Conservation (phyloP, 1,139 yeast genomes). For the Magnusiomyces ingens region DNA sequence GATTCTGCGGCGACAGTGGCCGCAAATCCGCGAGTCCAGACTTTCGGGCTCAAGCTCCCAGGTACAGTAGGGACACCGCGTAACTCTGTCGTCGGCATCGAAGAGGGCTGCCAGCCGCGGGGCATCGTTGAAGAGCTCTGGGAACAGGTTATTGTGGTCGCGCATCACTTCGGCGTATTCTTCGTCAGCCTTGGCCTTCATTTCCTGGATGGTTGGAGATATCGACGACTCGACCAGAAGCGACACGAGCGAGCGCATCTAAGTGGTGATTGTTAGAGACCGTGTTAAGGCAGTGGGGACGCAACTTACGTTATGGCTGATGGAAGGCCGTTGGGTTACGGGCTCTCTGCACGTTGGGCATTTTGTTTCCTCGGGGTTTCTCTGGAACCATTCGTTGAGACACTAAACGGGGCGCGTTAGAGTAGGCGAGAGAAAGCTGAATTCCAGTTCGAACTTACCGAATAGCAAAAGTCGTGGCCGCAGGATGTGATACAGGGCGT, state of each 20-base stretch:
- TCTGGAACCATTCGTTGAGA: background rate
- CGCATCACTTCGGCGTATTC: background rate
- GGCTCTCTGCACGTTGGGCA: constrained; percentile 1
- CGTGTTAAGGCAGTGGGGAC: no score
- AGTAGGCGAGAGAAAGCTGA: no score
- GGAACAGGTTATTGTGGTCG: background rate
- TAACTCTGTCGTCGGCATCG: background rate
- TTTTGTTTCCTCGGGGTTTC: background rate
- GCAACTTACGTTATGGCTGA: background rate
- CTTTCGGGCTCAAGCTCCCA: background rate
- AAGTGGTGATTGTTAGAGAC: no score
- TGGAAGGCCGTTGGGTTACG: background rate
- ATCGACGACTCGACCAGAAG: background rate
- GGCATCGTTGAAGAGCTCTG: background rate
- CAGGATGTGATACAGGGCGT: background rate
- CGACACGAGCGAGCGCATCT: background rate
- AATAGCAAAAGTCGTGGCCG: constrained; percentile 4
- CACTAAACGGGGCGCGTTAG: no score
- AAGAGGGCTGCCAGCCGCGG: background rate
- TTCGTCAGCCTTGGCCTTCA: background rate
- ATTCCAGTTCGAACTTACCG: background rate
- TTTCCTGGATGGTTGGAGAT: background rate
- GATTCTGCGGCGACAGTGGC: background rate
- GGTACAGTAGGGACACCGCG: background rate
- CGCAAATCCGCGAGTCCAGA: no score